A percentile compares a stretch with the other conserved stretches of the same genome.
Evolutionary conservation across 352 stramenopile genomes (phyloP).

Genomic region (Pythium graminicola): DNA sequence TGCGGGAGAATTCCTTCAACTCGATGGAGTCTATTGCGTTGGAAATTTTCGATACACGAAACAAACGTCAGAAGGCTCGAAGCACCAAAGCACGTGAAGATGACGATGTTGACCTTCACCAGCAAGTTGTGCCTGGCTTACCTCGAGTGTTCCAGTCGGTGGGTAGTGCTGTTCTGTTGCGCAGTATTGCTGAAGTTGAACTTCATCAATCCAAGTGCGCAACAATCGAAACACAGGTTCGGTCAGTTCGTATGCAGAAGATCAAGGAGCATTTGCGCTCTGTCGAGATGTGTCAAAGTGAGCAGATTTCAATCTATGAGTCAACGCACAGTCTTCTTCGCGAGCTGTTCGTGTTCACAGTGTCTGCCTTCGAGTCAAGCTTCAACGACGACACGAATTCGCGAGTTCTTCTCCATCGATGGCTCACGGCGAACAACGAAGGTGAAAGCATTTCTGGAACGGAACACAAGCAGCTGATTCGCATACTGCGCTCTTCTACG

Average conservation of each 20-base stretch:
- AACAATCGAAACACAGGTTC: slow-evolving; percentile 27
- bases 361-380: slow-evolving; percentile 16
- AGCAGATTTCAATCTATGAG: neutral
- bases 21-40: slow-evolving; percentile 61
- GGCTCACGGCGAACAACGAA: slow-evolving; percentile 1
- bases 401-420: slow-evolving; percentile 6
- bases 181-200: slow-evolving; percentile 23
- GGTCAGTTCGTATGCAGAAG: slow-evolving; percentile 24
- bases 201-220: slow-evolving; percentile 24
- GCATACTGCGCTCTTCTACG: slow-evolving; percentile 15
- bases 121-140: slow-evolving; percentile 19
- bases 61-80: slow-evolving; percentile 29
- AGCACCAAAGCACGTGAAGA: slow-evolving; percentile 4
- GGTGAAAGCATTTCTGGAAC: slow-evolving; percentile 1
- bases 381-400: slow-evolving; percentile 1
- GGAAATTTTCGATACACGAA: slow-evolving; percentile 66
- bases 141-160: slow-evolving; percentile 27
- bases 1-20: slow-evolving; percentile 79
- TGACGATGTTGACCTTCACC: slow-evolving; percentile 17
- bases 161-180: slow-evolving; percentile 17
- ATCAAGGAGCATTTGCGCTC: slow-evolving; percentile 26
- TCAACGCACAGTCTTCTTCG: slow-evolving; percentile 7
- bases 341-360: slow-evolving; percentile 23
- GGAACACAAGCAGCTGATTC: slow-evolving; percentile 13
- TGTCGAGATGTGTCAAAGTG: neutral